phyloP scores from a whole-genome alignment of 768 basidiomycete species.

The Tulasnella sp. region DNA sequence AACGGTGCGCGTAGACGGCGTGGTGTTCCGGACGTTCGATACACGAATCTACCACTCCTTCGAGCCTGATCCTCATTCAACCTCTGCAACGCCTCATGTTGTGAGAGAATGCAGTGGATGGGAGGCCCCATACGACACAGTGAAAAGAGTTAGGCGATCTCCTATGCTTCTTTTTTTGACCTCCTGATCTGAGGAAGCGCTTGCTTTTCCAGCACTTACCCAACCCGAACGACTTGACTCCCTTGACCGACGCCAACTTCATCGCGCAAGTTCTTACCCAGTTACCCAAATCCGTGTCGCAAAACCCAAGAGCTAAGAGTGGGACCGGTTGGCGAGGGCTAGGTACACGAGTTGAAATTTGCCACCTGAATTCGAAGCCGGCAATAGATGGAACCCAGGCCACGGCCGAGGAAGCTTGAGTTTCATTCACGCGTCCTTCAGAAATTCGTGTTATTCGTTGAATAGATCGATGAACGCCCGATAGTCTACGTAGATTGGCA shows the following conservation, averaged over 20 bases:
- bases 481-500: neutral
- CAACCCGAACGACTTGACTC: conserved; percentile 70
- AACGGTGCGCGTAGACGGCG: conserved; percentile 89
- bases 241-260: conserved; percentile 79
- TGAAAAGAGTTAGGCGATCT: conserved; percentile 53
- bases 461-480: neutral
- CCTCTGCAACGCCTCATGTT: conserved; percentile 49
- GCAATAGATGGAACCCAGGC: neutral
- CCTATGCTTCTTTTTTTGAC: neutral
- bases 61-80: conserved; percentile 17
- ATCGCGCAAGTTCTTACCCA: conserved; percentile 50
- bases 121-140: conserved; percentile 79
- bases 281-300: conserved; percentile 53
- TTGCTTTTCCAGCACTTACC: conserved; percentile 48
- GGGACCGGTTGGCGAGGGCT: conserved; percentile 84
- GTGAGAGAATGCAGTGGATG: conserved; percentile 80
- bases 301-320: conserved; percentile 50
- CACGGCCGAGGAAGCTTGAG: neutral
- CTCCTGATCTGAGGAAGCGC: neutral
- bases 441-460: neutral
- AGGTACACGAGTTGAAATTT: conserved; percentile 49
- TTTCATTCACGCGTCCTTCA: neutral
- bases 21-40: conserved; percentile 84
- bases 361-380: neutral
- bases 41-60: conserved; percentile 88